phyloP scores from a whole-genome alignment of 208 protist genomes.

The Angomonas ambiguus region DNA sequence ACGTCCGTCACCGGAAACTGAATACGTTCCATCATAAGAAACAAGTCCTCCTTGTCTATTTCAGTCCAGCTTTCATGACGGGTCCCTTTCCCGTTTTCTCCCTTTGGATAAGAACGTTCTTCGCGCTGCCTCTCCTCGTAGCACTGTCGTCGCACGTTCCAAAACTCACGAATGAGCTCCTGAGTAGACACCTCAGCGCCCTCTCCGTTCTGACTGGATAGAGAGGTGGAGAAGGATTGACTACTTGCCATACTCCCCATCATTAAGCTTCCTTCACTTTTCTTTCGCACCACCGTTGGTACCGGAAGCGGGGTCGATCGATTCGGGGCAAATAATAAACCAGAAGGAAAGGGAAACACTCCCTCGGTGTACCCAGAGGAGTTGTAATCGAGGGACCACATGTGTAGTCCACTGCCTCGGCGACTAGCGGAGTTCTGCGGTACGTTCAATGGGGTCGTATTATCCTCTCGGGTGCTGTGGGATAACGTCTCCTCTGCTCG shows the following conservation, averaged over 20 bases:
- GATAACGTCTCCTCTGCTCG: not conserved
- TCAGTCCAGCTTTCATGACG: not conserved
- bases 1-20: slow-evolving; percentile 33
- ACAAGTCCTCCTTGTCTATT: slow-evolving; percentile 22
- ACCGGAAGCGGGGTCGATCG: too few relatives aligned
- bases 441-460: too few relatives aligned
- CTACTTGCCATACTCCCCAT: not conserved
- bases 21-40: slow-evolving; percentile 31
- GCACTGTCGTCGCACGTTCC: not conserved
- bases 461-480: not conserved
- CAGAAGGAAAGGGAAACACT: too few relatives aligned
- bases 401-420: not conserved
- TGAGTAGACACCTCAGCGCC: not conserved
- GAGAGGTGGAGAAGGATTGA: not conserved
- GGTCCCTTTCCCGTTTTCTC: too few relatives aligned
- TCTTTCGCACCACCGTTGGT: too few relatives aligned
- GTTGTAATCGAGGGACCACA: too few relatives aligned
- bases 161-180: not conserved
- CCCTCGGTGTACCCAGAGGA: too few relatives aligned
- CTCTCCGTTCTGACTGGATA: not conserved
- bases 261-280: not conserved
- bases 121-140: not conserved
- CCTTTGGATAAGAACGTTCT: too few relatives aligned
- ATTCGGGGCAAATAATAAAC: too few relatives aligned
- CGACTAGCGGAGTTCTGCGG: not conserved